Evolutionary conservation across 495 filamentous ascomycete species (phyloP), one percentile per base, ranked within the genome.

Genomic region (Poronia punctata): DNA sequence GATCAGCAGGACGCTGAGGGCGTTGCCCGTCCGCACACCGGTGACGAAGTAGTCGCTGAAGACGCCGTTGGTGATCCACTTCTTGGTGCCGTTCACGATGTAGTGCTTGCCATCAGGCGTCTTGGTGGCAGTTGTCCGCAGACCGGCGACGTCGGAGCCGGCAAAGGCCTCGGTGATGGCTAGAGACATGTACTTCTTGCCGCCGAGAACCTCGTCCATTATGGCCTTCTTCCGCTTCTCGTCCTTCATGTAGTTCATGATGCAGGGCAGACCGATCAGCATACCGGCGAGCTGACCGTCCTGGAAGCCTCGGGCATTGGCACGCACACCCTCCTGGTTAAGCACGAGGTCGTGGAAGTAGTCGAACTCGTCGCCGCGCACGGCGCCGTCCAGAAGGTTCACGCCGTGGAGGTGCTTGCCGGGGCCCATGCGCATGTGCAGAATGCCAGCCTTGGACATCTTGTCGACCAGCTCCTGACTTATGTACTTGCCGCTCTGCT

Each of bases 61-160:
- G 64, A 80, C 79, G 43, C 86, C 87, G 69, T 94, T 94, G 26
- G 87, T 94, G 64, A 90, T 90, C 86, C 86, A 93, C 65, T 90
- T 90, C 72, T 90, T 93, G 50, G 84, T 90, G 44, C 86, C 86
- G 60, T 87, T 88, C 46, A 93, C 76, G 45, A 90, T 81, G 58
- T 88, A 93, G 62, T 85, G 72, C 56, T 84, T 85, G 35, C 86
- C 86, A 60, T 90, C 86, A 7, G 82, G 66, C 10, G 83, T 89
- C 70, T 88, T 86, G 44, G 69, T 74, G 7, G 86, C 86, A 1
- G 86, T 90, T 3, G 85, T 90, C 40, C 84, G 73, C 10, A 94
- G 71, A 12, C 85, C 82, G 6, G 86, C 86, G 7, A 94, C 86
- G 64, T 94, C 87, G 39, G 80, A 86, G 4, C 87, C 86, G 18